Base-by-base conservation (phyloP, 306 rosid genomes). In the Boehmeria nivea region DNA sequence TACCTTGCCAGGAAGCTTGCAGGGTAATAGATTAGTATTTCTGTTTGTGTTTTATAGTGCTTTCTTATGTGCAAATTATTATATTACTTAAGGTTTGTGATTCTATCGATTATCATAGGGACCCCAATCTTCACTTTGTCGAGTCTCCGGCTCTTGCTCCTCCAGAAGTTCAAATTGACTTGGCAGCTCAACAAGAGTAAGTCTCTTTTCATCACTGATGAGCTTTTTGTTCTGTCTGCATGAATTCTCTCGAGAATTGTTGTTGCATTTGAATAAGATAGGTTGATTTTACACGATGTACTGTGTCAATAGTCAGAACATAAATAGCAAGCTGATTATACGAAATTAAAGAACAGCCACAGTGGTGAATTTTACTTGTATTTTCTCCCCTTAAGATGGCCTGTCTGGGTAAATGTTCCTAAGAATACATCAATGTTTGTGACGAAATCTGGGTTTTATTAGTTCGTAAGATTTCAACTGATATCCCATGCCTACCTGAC, bases 101-200 rank as follows among this genome's bases (percentile, higher is more conserved):
- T 3, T 24, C 18, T 59, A 53, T 12, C 50, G 26, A 40, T 70
- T 16, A 56, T 63, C 60, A 25, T 53, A 85, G 94, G 64, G 86
- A 85, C 31, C 5, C 81, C 11, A 26, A 58, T 55, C 83, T 85
- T 60, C 89, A 85, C 72, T 85, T 85, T 37, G 89, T 79, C 12
- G 94, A 85, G 72, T 76, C 80, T 69, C 94, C 94, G 14, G 94
- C 94, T 7, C 89, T 85, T 64, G 94, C 94, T 70, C 94, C 94
- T 50, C 89, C 89, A 0, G 89, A 85, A 27, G 86, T 79, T 22
- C 79, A 74, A 7, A 51, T 85, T 33, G 89, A 85, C 68, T 21
- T 77, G 67, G 78, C 77, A 7, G 47, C 73, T 11, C 94, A 85
- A 56, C 81, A 75, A 67, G 53, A 64, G 89, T 79, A 71, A 63